Percentiles rank a stretch among this genome's conserved stretches.
These are phyloP conservation scores for Nemania sp. DNA, from an alignment of 2,329 filamentous ascomycete species.

Conservation along the genomic window DNA sequence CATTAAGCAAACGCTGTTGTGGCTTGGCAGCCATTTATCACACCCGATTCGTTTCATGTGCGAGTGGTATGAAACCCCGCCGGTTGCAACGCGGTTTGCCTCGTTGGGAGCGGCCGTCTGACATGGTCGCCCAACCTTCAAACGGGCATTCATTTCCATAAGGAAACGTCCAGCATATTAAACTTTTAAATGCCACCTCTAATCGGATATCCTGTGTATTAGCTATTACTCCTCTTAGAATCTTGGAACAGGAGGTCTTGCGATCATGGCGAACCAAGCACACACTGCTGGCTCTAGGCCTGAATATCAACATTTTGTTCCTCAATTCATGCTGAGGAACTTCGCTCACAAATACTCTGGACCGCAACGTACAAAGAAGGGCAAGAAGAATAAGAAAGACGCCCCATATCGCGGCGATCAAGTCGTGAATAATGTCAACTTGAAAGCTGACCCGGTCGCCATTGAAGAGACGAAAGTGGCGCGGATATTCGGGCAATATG, in stretches of 20 bases:
- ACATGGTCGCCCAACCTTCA: not conserved
- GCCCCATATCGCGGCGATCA: constrained; percentile 28
- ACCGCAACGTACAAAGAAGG: constrained; percentile 13
- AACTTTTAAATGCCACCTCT: not conserved
- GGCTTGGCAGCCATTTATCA: not conserved
- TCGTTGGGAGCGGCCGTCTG: not conserved
- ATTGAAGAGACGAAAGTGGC: constrained; percentile 30
- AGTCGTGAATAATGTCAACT: constrained; percentile 34
- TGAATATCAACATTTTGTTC: constrained; percentile 32
- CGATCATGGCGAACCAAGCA: constrained; percentile 5
- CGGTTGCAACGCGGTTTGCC: not conserved
- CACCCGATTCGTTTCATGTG: constrained; percentile 7
- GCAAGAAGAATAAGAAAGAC: constrained; percentile 19
- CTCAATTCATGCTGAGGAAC: constrained; percentile 30
- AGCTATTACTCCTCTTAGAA: not conserved
- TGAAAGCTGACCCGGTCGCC: constrained; percentile 15
- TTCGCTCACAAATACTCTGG: constrained; percentile 26
- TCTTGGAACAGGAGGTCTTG: not conserved
- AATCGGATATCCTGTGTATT: not conserved
- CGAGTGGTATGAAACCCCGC: constrained; percentile 17
- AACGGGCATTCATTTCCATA: not conserved
- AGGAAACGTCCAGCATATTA: not conserved
- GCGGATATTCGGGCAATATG: constrained; percentile 30
- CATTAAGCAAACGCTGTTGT: not conserved
- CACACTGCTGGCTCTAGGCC: constrained; percentile 1